Base-by-base conservation (phyloP, 345 rosid species). In the Erodium maritimum region DNA sequence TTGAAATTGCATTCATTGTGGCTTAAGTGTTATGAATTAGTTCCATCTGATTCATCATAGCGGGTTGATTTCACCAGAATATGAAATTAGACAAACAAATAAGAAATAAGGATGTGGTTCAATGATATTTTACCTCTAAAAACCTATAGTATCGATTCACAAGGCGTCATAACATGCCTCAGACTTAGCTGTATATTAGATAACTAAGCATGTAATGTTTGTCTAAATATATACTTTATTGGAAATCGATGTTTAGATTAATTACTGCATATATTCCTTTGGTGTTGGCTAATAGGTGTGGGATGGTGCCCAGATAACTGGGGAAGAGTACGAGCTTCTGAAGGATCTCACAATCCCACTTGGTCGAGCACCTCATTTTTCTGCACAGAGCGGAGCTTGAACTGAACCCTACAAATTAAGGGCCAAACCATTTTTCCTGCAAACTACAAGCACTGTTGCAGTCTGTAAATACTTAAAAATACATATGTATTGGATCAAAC, bases 281-380 rank as follows among this genome's bases (percentile, higher is more conserved):
- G n/a, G n/a, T n/a, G n/a, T n/a, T n/a, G 25, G 37, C 37, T 29
- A 54, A 58, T 69, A 89, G 99, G 76, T 89, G 57, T 63, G 87
- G 67, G 86, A 75, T 68, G 87, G 82, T 59, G 86, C 88, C 19
- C 88, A 69, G 2, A 71, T 83, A 50, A 73, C 80, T 54, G 58
- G 61, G 50, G 97, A 85, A 69, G 99, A 93, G 73, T 89, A 83
- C 12, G 91, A 87, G 69, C 58, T 68, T 54, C 82, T 93, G 94
- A 87, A 76, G 77, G 88, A 93, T 61, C 73, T 89, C 9, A 65
- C 85, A 23, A 65, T 82, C 46, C 97, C 96, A 46, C 86, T 85
- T 53, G 99, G 95, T 51, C 88, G 90, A 68, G 81, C 77, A 46
- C 83, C 97, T 58, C 79, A 74, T 21, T 77, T 85, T 65, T 75